Evolutionary conservation across 1,284 basidiomycete genomes (phyloP).

Genomic region (Irpex sp.): DNA sequence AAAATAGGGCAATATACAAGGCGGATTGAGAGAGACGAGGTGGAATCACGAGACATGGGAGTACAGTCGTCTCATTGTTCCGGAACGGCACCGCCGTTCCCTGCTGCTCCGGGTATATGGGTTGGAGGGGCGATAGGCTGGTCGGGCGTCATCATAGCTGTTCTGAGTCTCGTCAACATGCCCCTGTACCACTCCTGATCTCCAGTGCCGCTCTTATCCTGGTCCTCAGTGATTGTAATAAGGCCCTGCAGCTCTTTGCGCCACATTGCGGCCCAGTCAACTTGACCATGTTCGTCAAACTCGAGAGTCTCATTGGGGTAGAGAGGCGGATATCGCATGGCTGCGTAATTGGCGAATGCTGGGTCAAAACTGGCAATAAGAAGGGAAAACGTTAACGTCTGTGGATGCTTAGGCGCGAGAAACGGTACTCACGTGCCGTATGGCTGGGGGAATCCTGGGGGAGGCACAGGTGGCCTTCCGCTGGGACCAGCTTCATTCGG

Average conservation of each 20-base stretch:
- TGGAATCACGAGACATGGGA: neutral
- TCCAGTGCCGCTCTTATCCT: slow-evolving; percentile 64
- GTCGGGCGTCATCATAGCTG: slow-evolving; percentile 54
- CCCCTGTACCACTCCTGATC: slow-evolving; percentile 78
- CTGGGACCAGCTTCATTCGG: slow-evolving; percentile 53
- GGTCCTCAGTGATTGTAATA: slow-evolving; percentile 65
- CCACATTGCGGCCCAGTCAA: slow-evolving; percentile 74
- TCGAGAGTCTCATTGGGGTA: slow-evolving; percentile 65
- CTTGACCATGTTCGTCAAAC: slow-evolving; percentile 68
- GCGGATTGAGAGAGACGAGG: neutral
- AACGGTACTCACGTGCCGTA: slow-evolving; percentile 43
- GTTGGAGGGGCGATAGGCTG: slow-evolving; percentile 30
- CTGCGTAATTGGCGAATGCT: slow-evolving; percentile 48
- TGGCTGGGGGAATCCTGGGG: slow-evolving; percentile 46
- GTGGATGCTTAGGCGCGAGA: neutral
- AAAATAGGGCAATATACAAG: neutral
- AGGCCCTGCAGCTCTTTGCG: slow-evolving; percentile 70
- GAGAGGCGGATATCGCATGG: slow-evolving; percentile 57
- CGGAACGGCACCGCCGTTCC: slow-evolving; percentile 20
- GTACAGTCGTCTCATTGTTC: slow-evolving; percentile 1
- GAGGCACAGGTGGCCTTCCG: slow-evolving; percentile 30
- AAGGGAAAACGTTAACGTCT: neutral
- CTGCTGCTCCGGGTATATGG: slow-evolving; percentile 19
- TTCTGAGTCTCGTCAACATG: slow-evolving; percentile 71
- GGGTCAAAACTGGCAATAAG: slow-evolving; percentile 53